Evolutionary conservation across 352 stramenopile genomes (phyloP).

Genomic region (Globisporangium mamillatum): DNA sequence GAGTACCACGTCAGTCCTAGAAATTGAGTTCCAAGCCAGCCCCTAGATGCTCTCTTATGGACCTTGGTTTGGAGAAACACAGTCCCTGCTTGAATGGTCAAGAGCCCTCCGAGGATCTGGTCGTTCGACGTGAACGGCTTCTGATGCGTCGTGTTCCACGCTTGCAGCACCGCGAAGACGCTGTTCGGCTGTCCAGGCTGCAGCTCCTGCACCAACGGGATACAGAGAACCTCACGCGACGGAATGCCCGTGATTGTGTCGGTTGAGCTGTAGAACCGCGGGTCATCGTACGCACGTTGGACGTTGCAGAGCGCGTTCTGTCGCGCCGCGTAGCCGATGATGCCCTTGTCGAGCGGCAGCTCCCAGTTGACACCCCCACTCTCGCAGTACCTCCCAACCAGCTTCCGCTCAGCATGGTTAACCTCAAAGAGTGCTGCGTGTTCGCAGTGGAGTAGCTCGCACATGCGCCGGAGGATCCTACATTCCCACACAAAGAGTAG

Average conservation of each 20-base stretch:
- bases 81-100: constrained; percentile 59
- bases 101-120: constrained; percentile 57
- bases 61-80: constrained; percentile 46
- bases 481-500: neutral
- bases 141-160: constrained; percentile 69
- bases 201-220: constrained; percentile 63
- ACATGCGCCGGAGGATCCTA: constrained; percentile 47
- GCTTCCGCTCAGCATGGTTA: constrained; percentile 35
- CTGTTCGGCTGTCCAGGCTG: constrained; percentile 29
- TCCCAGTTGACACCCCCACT: constrained; percentile 48
- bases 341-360: constrained; percentile 69
- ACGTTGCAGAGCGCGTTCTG: constrained; percentile 66
- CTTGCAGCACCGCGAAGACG: constrained; percentile 62
- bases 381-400: constrained; percentile 39
- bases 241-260: constrained; percentile 61
- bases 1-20: neutral
- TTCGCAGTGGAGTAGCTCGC: constrained; percentile 67
- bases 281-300: constrained; percentile 62
- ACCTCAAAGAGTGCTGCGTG: constrained; percentile 67
- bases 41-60: neutral
- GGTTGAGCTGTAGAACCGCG: constrained; percentile 72
- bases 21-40: too few species aligned
- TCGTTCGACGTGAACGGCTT: constrained; percentile 76
- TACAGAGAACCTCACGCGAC: constrained; percentile 60
- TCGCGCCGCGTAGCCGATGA: constrained; percentile 47